Conservation (phyloP, 768 basidiomycete species). For the Termitomyces sp. region DNA sequence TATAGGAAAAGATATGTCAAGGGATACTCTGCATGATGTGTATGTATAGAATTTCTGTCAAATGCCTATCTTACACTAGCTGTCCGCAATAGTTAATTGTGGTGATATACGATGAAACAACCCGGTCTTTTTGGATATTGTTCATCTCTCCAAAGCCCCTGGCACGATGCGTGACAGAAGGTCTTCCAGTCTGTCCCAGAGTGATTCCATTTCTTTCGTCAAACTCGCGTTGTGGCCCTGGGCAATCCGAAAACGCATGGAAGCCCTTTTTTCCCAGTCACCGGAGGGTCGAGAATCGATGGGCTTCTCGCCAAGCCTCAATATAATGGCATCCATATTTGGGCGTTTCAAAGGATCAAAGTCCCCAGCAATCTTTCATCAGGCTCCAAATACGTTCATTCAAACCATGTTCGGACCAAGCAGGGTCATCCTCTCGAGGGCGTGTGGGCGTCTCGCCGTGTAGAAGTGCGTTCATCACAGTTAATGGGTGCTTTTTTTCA, state of each 20-base stretch:
- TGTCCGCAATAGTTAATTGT: too few relatives aligned
- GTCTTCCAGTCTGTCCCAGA: not conserved
- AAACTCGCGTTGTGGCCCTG: not conserved
- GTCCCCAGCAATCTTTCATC: slow-evolving; percentile 9
- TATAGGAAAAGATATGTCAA: not conserved
- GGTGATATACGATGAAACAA: too few relatives aligned
- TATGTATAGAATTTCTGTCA: not conserved
- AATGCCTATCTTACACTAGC: not conserved
- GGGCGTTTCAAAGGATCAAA: slow-evolving; percentile 4
- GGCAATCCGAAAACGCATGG: slow-evolving; percentile 5
- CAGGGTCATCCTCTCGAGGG: not conserved
- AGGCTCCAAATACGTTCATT: slow-evolving; percentile 9
- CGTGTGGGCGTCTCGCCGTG: not conserved
- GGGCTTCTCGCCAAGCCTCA: not conserved
- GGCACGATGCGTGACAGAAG: not conserved
- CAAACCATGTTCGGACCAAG: slow-evolving; percentile 4
- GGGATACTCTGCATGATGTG: not conserved
- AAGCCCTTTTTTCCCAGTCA: slow-evolving; percentile 5
- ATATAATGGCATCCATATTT: slow-evolving; percentile 1
- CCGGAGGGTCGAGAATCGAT: not conserved
- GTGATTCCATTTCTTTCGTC: not conserved
- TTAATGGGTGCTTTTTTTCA: not conserved
- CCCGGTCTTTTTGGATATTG: too few relatives aligned
- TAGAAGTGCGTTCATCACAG: not conserved
- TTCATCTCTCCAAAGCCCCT: not conserved